These are phyloP conservation scores for Adansonia digitata DNA, from an alignment of 345 rosid species.

Conservation along the genomic window DNA sequence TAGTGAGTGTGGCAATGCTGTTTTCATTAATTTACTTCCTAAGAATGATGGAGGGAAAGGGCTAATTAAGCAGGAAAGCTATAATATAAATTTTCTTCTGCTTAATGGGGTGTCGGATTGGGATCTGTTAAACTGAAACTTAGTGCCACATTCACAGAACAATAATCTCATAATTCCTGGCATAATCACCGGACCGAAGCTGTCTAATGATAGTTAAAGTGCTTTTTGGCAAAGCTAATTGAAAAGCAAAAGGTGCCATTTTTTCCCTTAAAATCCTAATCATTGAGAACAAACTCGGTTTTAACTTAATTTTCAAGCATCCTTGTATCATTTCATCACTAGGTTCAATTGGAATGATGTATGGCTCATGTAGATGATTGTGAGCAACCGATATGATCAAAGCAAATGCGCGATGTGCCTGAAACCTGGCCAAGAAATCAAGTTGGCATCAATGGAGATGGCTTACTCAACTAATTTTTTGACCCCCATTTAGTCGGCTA, in stretches of 20 bases:
- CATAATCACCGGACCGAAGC: slow-evolving; percentile 17
- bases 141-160: neutral
- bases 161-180: slow-evolving; percentile 11
- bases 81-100: neutral
- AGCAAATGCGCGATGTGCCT: neutral
- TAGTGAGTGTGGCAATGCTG: neutral
- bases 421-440: neutral
- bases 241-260: neutral
- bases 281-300: neutral
- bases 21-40: neutral
- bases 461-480: neutral
- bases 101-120: neutral
- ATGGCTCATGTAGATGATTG: neutral
- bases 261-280: neutral
- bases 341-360: neutral
- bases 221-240: neutral
- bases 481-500: neutral
- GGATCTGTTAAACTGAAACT: neutral
- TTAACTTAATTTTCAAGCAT: neutral
- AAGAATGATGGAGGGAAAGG: neutral
- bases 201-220: neutral
- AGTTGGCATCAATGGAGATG: neutral
- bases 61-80: neutral
- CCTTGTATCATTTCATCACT: neutral
- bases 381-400: neutral